Evolutionary conservation across 306 rosid genomes (phyloP), one percentile per base, ranked within the genome.

Genomic region (Dalbergia cochinchinensis): DNA sequence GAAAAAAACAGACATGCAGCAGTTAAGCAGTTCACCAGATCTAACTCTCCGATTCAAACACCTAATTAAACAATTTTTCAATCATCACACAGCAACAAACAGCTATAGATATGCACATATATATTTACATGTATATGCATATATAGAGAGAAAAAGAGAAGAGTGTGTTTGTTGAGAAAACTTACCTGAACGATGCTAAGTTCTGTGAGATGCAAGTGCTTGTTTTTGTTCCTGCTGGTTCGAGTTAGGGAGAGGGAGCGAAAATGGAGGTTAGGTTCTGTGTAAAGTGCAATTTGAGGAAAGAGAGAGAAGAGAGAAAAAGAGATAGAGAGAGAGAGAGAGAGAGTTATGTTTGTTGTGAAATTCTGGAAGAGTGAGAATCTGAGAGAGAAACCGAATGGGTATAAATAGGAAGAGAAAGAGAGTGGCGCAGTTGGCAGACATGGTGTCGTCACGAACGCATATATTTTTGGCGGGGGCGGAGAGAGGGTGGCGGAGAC

Each of bases 391-490:
- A 60, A 74, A 66, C 51, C 20, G 45, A 37, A 47, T 6, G 68
- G 77, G 76, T 59, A 69, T 83, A 83, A 19, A 83, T 77, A 78
- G 82, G 16, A 18, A 42, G 16, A 54, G 7, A 22, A 33, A 72
- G 33, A 4, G 66, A 50, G 59, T 7, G 80, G 47, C 70, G 78
- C 22, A 0, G 22, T 20, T 20, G 22, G 22, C 22, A 20, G 78
- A 83, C 73, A 84, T 41, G 33, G 73, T 5, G 42, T 84, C 16
- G 67, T 57, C 53, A 71, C 77, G 2, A 55, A 77, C 22, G 80
- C 82, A 70, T 71, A 54, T 70, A 82, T 85, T 87, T 85, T 87
- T 78, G 87, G 87, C 87, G 87, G 89, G 87, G 15, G n/a, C 73
- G 11, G 58, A 50, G 81, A 73, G 59, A 9, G 0, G 63, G 48